Conservation (phyloP, 495 filamentous ascomycete species). For the Talaromyces thailandensis region DNA sequence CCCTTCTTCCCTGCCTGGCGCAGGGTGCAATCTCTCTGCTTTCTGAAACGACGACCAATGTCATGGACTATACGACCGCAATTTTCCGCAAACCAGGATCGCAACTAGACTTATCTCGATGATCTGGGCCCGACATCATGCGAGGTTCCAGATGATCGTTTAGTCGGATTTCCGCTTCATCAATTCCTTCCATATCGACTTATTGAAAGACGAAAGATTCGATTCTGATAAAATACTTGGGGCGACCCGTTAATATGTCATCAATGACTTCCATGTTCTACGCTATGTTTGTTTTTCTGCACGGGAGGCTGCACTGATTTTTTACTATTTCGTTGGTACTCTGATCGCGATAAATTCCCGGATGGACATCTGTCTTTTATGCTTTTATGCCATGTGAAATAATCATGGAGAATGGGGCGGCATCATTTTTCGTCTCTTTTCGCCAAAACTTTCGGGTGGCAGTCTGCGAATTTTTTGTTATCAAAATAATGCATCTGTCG, state of each 20-base stretch:
- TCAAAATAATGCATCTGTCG: conserved; percentile 6
- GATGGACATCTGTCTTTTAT: conserved; percentile 18
- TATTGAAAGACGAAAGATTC: conserved; percentile 15
- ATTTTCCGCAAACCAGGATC: neutral
- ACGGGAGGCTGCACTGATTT: conserved; percentile 12
- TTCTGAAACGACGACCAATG: conserved; percentile 20
- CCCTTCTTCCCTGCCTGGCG: conserved; percentile 1
- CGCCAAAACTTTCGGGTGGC: conserved; percentile 9
- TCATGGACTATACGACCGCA: conserved; percentile 27
- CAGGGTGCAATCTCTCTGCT: neutral
- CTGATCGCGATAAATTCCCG: conserved; percentile 6
- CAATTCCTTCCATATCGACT: neutral
- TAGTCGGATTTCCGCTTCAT: neutral
- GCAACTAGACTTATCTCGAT: neutral
- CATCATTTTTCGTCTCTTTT: conserved; percentile 4
- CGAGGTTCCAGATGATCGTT: neutral
- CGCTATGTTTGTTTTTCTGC: conserved; percentile 11
- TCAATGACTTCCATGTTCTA: conserved; percentile 11
- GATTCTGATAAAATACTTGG: conserved; percentile 24
- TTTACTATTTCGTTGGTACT: conserved; percentile 5
- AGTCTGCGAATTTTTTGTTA: conserved; percentile 11
- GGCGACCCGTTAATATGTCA: conserved; percentile 25
- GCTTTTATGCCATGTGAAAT: conserved; percentile 11
- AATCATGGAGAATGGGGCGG: conserved; percentile 4
- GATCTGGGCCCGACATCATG: neutral